Evolutionary conservation across 2,329 filamentous ascomycete genomes (phyloP).

Genomic region (Fusarium lateritium): DNA sequence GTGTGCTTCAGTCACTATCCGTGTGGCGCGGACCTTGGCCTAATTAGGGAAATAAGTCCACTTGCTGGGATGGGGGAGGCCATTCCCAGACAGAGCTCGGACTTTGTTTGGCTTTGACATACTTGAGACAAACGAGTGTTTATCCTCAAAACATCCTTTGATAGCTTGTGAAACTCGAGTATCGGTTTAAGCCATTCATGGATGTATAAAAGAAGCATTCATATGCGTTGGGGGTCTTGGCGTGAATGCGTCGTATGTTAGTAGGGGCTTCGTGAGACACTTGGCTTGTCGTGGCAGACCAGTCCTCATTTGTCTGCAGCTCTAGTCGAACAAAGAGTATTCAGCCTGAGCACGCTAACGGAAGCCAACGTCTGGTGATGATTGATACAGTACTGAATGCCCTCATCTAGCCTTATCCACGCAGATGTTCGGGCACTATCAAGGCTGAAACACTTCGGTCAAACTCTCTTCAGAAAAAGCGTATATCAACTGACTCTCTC

Average conservation of each 20-base stretch:
- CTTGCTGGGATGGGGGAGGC: conserved; percentile 17
- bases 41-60: conserved; percentile 24
- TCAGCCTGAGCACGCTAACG: conserved; percentile 9
- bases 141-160: conserved; percentile 10
- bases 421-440: conserved; percentile 9
- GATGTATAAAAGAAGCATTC: conserved; percentile 3
- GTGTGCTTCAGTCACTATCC: conserved; percentile 22
- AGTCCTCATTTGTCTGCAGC: conserved; percentile 18
- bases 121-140: conserved; percentile 25
- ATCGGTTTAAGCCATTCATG: conserved; percentile 19
- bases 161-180: conserved; percentile 18
- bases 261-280: conserved; percentile 1
- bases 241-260: not conserved
- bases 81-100: conserved; percentile 8
- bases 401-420: conserved; percentile 1
- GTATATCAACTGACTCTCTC: not conserved
- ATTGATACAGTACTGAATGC: not conserved
- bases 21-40: conserved; percentile 40
- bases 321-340: conserved; percentile 17
- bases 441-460: conserved; percentile 23
- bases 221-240: not conserved
- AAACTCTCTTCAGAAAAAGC: conserved; percentile 2
- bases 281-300: not conserved
- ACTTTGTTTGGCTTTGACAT: conserved; percentile 2
- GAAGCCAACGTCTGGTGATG: conserved; percentile 5